These are phyloP conservation scores for Sporothrix mexicana DNA, from an alignment of 2,329 filamentous ascomycete species.

Conservation along the genomic window DNA sequence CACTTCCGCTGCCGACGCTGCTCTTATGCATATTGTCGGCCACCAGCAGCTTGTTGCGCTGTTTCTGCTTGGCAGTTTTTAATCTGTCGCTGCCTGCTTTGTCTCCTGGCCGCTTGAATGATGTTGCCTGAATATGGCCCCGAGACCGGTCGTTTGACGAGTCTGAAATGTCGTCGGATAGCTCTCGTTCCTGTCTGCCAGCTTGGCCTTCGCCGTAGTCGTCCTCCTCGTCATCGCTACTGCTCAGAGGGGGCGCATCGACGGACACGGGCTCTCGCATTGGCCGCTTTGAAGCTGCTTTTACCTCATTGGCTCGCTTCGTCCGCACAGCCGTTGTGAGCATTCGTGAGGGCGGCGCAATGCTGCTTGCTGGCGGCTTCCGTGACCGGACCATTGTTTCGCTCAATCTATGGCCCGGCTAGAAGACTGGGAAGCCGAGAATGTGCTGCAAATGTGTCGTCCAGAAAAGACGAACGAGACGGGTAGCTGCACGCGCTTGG, in stretches of 20 bases:
- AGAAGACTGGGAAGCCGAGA: not conserved
- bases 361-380: not conserved
- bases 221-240: slow-evolving; percentile 32
- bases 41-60: not conserved
- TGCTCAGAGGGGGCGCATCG: slow-evolving; percentile 37
- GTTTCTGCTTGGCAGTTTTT: not conserved
- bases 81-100: not conserved
- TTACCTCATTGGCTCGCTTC: slow-evolving; percentile 10
- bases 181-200: no score
- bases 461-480: no score
- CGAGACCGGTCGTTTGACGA: slow-evolving; percentile 29
- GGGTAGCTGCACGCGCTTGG: no score
- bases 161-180: slow-evolving; percentile 19
- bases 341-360: not conserved
- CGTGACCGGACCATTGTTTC: slow-evolving; percentile 1
- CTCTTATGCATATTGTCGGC: slow-evolving; percentile 8
- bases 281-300: not conserved
- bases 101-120: slow-evolving; percentile 23
- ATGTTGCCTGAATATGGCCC: slow-evolving; percentile 31
- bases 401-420: not conserved
- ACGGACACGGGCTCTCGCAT: slow-evolving; percentile 30
- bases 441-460: no score
- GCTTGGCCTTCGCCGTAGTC: not conserved
- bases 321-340: not conserved
- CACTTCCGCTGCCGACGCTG: slow-evolving; percentile 22